Conservation (phyloP, 2,329 filamentous ascomycete genomes). For the Colletotrichum cordylinicola region DNA sequence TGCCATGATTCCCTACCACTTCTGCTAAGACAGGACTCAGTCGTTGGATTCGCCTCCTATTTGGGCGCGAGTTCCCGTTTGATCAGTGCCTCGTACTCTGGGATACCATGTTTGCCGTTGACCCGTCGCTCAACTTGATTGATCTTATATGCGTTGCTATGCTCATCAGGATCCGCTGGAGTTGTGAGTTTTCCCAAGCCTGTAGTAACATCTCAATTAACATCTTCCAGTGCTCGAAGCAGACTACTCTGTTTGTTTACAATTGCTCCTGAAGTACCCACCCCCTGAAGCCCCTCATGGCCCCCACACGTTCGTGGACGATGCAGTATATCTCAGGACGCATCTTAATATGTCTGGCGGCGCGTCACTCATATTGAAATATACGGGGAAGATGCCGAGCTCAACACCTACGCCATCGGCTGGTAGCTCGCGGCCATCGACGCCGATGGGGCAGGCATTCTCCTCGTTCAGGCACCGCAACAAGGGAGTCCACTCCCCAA, state of each 20-base stretch:
- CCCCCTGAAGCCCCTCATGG: constrained; percentile 65
- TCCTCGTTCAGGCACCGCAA: constrained; percentile 46
- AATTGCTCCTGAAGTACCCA: constrained; percentile 84
- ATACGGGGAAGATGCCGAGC: constrained; percentile 63
- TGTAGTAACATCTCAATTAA: not conserved
- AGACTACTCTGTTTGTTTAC: constrained; percentile 86
- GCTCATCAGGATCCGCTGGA: constrained; percentile 90
- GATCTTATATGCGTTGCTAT: constrained; percentile 94
- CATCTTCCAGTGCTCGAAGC: constrained; percentile 72
- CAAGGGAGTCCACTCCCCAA: constrained; percentile 47
- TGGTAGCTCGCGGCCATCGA: constrained; percentile 22
- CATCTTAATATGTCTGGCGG: constrained; percentile 70
- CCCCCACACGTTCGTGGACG: constrained; percentile 82
- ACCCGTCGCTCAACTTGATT: constrained; percentile 79
- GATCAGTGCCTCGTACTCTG: constrained; percentile 84
- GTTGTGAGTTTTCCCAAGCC: constrained; percentile 61
- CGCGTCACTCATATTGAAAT: constrained; percentile 71
- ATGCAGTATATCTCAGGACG: constrained; percentile 77
- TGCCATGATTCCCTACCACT: not conserved
- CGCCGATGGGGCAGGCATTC: constrained; percentile 19
- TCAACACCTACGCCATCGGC: constrained; percentile 26
- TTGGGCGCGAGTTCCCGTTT: constrained; percentile 92
- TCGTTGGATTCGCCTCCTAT: constrained; percentile 92
- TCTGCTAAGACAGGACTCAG: constrained; percentile 43
- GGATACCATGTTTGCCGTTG: constrained; percentile 90